Conservation (phyloP, 208 protist species). For the Leptomonas pyrrhocoris region DNA sequence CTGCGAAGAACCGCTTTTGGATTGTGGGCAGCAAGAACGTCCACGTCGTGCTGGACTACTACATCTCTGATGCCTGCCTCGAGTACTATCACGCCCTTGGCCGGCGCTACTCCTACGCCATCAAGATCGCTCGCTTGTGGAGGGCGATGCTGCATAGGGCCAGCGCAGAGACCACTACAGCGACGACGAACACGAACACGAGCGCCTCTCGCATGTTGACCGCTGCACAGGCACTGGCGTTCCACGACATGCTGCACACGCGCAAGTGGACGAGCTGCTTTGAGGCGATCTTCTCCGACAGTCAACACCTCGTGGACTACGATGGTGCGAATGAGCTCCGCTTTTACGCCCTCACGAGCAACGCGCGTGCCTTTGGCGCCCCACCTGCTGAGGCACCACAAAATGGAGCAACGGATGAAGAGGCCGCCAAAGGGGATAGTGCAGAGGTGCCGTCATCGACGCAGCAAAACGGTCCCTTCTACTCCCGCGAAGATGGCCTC, state of each 20-base stretch:
- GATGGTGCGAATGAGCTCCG: slow-evolving; percentile 27
- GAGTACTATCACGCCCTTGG: slow-evolving; percentile 18
- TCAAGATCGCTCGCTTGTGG: slow-evolving; percentile 38
- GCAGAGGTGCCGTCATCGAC: neutral
- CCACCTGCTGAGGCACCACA: neutral
- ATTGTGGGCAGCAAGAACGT: slow-evolving; percentile 54
- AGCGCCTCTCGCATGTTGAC: neutral
- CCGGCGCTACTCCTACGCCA: slow-evolving; percentile 36
- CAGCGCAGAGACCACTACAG: neutral
- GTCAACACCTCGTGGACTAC: slow-evolving; percentile 58
- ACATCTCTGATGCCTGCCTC: slow-evolving; percentile 37
- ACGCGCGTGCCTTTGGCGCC: slow-evolving; percentile 10
- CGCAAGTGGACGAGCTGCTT: slow-evolving; percentile 51
- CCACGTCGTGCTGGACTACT: slow-evolving; percentile 57
- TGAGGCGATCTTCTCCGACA: slow-evolving; percentile 53
- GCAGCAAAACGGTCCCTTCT: neutral
- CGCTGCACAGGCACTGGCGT: slow-evolving; percentile 5
- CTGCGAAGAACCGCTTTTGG: slow-evolving; percentile 64
- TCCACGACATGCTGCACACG: slow-evolving; percentile 36
- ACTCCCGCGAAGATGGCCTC: slow-evolving; percentile 27
- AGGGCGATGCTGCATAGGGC: slow-evolving; percentile 15
- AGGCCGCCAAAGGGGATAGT: neutral
- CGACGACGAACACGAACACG: neutral
- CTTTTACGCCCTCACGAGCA: slow-evolving; percentile 57
- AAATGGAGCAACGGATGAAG: neutral